Evolutionary conservation across 2,329 filamentous ascomycete genomes (phyloP), one percentile per base, ranked within the genome.

Genomic region (Fusarium sp.): DNA sequence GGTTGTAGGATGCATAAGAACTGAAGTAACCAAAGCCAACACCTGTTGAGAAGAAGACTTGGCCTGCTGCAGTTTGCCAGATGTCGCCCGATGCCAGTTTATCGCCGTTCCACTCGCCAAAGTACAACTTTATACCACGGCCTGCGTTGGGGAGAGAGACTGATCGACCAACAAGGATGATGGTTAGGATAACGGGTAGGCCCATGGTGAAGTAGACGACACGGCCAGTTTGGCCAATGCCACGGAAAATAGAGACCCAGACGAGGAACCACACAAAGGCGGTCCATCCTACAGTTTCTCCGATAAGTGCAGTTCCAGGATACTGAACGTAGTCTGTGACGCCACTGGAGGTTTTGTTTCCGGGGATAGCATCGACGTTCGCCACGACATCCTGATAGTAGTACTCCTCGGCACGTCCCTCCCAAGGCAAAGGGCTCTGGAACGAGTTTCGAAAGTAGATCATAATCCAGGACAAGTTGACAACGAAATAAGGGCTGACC

Each of bases 171-270:
- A 88, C 81, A 24, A 88, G 79, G 54, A 88, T 82, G 62, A 88
- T 80, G 4, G 83, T 87, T 15, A 85, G 83, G 58, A 86, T 77
- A 48, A 88, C 86, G 1, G 86, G 86, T 7, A 88, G 72, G 1
- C 85, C 85, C 85, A 88, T 88, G n/a, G 85, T 88, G 74, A 86
- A 86, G 76, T 88, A 88, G 7, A 87, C 85, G 11, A 87, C 86
- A 7, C 85, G 81, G 3, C 86, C 86, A 3, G 86, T 88, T 60
- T 86, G 73, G 0, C 85, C 84, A 20, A 88, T 85, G 8, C 87
- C 83, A 34, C 85, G 83, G 74, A 88, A 86, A 67, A 89, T 87
- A 66, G 83, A 86, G 39, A 88, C 67, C 84, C 85, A 88, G 67
- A 88, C 82, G 1, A 88, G 74, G 70, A 88, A 86, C 85, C 86